A percentile compares a stretch with the other conserved stretches of the same genome.
phyloP scores from a whole-genome alignment of 495 filamentous ascomycete species.

The Aspergillus biplanus region DNA sequence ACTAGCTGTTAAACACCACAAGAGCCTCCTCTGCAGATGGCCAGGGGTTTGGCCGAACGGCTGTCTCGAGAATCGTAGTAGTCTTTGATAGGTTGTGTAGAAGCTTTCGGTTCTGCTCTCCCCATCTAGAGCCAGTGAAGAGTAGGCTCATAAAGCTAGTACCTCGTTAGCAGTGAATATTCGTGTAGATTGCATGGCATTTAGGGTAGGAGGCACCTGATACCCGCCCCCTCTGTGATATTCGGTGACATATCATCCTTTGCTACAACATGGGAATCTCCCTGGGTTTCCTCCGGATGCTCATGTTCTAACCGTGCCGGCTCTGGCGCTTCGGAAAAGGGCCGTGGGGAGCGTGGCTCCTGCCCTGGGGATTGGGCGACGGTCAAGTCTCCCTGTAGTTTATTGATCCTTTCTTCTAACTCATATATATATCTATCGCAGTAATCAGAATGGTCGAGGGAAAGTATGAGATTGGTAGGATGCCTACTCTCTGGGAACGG shows the following conservation, averaged over 20 bases:
- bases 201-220: constrained; percentile 23
- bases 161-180: not conserved
- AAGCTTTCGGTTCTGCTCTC: constrained; percentile 29
- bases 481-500: constrained; percentile 27
- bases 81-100: constrained; percentile 28
- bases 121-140: constrained; percentile 32
- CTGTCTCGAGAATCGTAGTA: constrained; percentile 23
- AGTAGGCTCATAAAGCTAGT: constrained; percentile 34
- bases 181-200: not conserved
- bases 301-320: constrained; percentile 7
- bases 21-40: constrained; percentile 24
- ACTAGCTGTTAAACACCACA: constrained; percentile 34
- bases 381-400: constrained; percentile 11
- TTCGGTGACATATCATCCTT: constrained; percentile 20
- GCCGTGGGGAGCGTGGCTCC: not conserved
- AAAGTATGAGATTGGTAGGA: not conserved
- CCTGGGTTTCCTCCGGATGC: not conserved
- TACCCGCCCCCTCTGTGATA: constrained; percentile 30
- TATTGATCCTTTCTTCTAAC: constrained; percentile 24
- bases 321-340: not conserved
- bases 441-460: not conserved
- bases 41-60: constrained; percentile 25
- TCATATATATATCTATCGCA: constrained; percentile 26
- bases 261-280: not conserved
- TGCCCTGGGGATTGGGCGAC: not conserved